Conservation (phyloP, 345 rosid species). For the Hibiscus trionum region DNA sequence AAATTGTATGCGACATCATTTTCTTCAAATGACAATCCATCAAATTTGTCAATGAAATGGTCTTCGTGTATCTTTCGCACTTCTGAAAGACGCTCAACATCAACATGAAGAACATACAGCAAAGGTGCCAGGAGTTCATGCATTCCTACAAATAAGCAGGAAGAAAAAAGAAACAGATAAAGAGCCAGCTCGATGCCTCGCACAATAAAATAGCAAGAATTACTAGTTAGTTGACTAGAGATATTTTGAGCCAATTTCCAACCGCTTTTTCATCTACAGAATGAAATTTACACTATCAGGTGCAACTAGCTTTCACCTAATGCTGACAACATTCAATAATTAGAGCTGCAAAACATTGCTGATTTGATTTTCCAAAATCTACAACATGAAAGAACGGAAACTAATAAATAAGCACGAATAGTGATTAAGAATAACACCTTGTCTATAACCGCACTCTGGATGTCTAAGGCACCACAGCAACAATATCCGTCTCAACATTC, state of each 20-base stretch:
- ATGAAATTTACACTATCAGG: neutral
- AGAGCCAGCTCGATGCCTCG: neutral
- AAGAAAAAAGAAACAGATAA: constrained; percentile 8
- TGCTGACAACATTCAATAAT: neutral
- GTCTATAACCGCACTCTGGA: constrained; percentile 77
- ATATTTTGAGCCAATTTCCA: neutral
- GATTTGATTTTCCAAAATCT: neutral
- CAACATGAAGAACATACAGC: constrained; percentile 88
- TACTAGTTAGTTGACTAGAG: neutral
- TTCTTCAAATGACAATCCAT: constrained; percentile 69
- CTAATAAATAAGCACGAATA: neutral
- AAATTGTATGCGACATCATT: constrained; percentile 69
- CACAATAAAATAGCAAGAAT: neutral
- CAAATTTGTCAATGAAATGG: constrained; percentile 84
- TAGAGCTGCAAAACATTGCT: neutral
- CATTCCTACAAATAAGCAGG: constrained; percentile 53
- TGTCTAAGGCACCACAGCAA: constrained; percentile 91
- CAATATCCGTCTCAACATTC: constrained; percentile 82
- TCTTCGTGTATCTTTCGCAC: constrained; percentile 74
- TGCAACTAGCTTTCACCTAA: neutral
- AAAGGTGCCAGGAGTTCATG: constrained; percentile 98
- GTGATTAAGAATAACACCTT: constrained; percentile 39
- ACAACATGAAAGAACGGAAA: neutral
- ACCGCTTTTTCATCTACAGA: neutral
- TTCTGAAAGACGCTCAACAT: constrained; percentile 67